Conservation (phyloP, 495 filamentous ascomycete species). For the Extremus antarcticus region DNA sequence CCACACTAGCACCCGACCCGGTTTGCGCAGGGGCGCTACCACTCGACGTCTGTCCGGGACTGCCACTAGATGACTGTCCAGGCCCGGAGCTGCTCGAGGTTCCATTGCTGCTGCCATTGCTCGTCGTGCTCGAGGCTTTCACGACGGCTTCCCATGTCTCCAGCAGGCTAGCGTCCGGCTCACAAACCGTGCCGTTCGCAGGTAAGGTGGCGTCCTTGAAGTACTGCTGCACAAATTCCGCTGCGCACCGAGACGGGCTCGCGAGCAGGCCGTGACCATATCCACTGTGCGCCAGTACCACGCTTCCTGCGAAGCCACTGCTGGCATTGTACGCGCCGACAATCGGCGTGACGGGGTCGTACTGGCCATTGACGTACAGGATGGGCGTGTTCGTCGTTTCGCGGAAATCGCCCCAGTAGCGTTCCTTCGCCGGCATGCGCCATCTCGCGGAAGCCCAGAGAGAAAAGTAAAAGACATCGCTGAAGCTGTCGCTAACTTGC, state of each 20-base stretch:
- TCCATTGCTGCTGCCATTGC: no score
- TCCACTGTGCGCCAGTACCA: neutral
- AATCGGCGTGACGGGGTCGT: slow-evolving; percentile 37
- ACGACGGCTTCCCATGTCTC: no score
- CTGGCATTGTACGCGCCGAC: slow-evolving; percentile 41
- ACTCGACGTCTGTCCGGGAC: no score
- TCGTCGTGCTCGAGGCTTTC: no score
- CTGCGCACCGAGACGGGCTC: slow-evolving; percentile 39
- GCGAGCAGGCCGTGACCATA: slow-evolving; percentile 36
- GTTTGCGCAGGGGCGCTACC: no score
- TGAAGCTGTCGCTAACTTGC: slow-evolving; percentile 35
- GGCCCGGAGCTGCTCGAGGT: no score
- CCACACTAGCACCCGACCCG: no score
- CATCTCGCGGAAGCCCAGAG: slow-evolving; percentile 32
- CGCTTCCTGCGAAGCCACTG: neutral
- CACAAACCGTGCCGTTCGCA: no score
- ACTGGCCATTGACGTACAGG: slow-evolving; percentile 36
- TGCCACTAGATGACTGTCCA: no score
- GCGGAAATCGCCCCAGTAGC: slow-evolving; percentile 32
- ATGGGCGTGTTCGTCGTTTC: slow-evolving; percentile 34
- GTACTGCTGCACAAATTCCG: slow-evolving; percentile 35
- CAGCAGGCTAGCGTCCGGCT: no score
- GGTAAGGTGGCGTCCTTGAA: no score
- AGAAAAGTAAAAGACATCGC: slow-evolving; percentile 24
- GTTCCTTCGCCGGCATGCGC: slow-evolving; percentile 36